Base-by-base conservation (phyloP, 306 rosid genomes). In the Luffa aegyptiaca region DNA sequence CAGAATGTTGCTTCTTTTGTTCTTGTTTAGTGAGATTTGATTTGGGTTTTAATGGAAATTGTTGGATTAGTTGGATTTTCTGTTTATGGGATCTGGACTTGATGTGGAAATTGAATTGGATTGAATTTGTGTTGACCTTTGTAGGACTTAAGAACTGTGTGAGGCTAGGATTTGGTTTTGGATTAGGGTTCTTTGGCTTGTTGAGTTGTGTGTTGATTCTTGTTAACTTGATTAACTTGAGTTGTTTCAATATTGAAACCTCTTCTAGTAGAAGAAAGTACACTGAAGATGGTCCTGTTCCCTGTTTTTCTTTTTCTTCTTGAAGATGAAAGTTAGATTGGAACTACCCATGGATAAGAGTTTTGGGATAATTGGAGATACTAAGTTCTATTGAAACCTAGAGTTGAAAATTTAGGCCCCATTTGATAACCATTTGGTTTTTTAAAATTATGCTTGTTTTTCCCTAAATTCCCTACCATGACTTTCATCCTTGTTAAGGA, bases 1-100 rank as follows among this genome's bases (percentile, higher is more conserved):
- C 20, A 12, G 21, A 86, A 62, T 51, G 69, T 36, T 61, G 75
- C 31, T 17, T 80, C 6, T 80, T 79, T 79, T 79, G 14, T 42
- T 10, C 49, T 59, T 78, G 17, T 78, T 74, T 51, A 20, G 56
- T 78, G 11, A 2, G 64, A n/a, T 64, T 83, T 70, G 2, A 73
- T 17, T 37, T 39, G 42, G 42, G 39, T 49, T 73, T 53, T 26
- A 1, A 7, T 73, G 41, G 61, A 68, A 73, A 2, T 55, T 73
- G 37, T 49, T 73, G 42, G 77, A 21, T 6, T 20, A 17, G 1
- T 31, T 48, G 26, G 3, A 3, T 26, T 73, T 73, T 46, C 59
- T 21, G 56, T 45, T 31, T 73, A 3, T 49, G 26, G 56, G 77
- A 49, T 49, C 26, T 73, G 45, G 61, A 5, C 2, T 31, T 49